Conservation (phyloP, 1,284 basidiomycete species). For the Malassezia psittaci region DNA sequence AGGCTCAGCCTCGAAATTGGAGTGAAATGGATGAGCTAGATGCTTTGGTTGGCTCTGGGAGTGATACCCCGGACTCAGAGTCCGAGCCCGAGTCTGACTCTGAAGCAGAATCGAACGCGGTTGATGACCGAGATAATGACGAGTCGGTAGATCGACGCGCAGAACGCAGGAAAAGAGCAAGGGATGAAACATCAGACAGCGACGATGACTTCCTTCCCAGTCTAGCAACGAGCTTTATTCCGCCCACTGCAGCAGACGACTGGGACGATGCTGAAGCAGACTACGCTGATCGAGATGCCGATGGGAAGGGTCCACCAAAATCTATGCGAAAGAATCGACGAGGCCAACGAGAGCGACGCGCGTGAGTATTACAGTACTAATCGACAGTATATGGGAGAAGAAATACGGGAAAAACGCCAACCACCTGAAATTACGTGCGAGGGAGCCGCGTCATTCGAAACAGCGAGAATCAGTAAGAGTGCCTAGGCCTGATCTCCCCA, state of each 20-base stretch:
- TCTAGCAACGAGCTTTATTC: constrained; percentile 13
- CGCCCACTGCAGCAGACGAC: constrained; percentile 7
- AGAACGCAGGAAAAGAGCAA: no score
- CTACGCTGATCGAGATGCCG: constrained; percentile 7
- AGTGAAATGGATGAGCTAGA: constrained; percentile 7
- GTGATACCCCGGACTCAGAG: constrained; percentile 5
- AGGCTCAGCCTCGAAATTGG: neutral
- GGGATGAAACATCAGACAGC: neutral
- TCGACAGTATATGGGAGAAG: constrained; percentile 16
- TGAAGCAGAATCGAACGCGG: neutral
- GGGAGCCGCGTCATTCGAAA: constrained; percentile 5
- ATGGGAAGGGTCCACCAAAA: constrained; percentile 9
- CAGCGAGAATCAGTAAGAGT: neutral
- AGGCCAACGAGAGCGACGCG: constrained; percentile 17
- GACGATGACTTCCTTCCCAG: constrained; percentile 8
- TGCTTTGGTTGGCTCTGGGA: constrained; percentile 14
- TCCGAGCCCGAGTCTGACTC: neutral
- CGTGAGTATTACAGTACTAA: constrained; percentile 10
- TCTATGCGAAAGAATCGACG: constrained; percentile 16
- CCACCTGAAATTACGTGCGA: constrained; percentile 14
- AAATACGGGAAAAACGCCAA: constrained; percentile 15
- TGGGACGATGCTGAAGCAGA: constrained; percentile 17
- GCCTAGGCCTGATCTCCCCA: no score
- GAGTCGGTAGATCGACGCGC: neutral
- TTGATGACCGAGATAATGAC: neutral